Evolutionary conservation across 164 flowering plant genomes (phyloP), one percentile per base, ranked within the genome.

Genomic region (Stephania japonica): DNA sequence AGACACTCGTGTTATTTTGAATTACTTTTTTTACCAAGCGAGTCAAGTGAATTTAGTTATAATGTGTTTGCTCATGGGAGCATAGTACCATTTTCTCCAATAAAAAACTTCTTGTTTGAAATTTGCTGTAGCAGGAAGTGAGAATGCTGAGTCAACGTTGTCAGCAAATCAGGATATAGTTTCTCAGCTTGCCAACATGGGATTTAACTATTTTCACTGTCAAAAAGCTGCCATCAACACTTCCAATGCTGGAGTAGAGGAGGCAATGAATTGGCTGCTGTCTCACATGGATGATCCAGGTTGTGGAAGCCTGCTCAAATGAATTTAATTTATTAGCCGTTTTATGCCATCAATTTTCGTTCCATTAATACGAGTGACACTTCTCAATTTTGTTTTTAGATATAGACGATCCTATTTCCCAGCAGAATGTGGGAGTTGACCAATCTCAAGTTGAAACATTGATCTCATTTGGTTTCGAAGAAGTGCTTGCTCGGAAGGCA

Each of bases 241-340:
- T 65, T 85, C 85, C 69, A 93, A 93, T 85, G 77, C 78, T 69
- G 99, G 99, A 69, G 89, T 93, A 26, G 97, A 93, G 80, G 99
- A 88, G 84, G 99, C 99, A 56, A 96, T 93, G 99, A 91, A 88
- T 78, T 96, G 99, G 99, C 81, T 96, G 74, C 94, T 96, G 68
- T 83, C 91, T 77, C 99, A 96, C 87, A 89, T 91, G 97, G 91
- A 91, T 73, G 99, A 96, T 87, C 87, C 97, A 79, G 99, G 99
- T 95, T 76, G 41, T 9, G 23, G 24, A 44, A 50, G 53, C 74
- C 56, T 26, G 27, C 56, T 41, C 64, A 59, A 4, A 18, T 59
- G 64, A 59, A 59, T n/a, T 59, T 21, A 19, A 59, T 59, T 59
- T 21, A 59, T 21, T 59, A 59, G 23, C 64, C 19, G 21, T 59